Evolutionary conservation across 495 filamentous ascomycete species (phyloP), one percentile per base, ranked within the genome.

Genomic region (Penicillium alfredii): DNA sequence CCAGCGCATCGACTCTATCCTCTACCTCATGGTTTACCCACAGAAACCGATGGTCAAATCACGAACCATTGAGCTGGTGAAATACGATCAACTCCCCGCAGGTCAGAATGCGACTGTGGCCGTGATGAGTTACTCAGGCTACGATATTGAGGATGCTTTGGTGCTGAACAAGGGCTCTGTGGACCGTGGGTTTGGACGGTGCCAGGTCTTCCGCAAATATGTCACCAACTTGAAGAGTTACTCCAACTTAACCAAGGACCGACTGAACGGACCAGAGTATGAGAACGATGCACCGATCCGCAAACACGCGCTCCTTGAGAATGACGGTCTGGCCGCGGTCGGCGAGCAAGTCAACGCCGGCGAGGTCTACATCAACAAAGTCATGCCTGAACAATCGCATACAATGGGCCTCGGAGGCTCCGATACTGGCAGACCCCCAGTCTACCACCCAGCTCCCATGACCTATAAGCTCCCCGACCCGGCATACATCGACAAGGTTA

Each of bases 71-170:
- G 88, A 99, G 61, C 74, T 97, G 24, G 82, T 94, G 49, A 88
- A 96, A 46, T 99, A 97, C 51, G 93, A 97, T 64, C 93, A 96
- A 55, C 76, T 99, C 4, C 92, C 92, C 1, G 92, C 92, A 13
- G 92, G 92, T 2, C 92, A 99, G 48, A 95, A 94, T 40, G 93
- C 93, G 2, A 93, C 84, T 7, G 92, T 99, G 20, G 92, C 92
- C 6, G 93, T 99, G 49, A 97, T 97, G 93, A 94, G 87, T 47
- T 99, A 94, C 60, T 95, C 88, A 3, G 92, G 92, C 9, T 99
- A 99, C 61, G 93, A 99, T 78, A 97, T 97, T 53, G 92, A 99
- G 70, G 92, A 99, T 70, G 93, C 92, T 9, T 72, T 99, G 4
- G 89, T 99, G 2, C 55, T 99, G 38, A 99, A 97, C 71, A 95